phyloP scores from a whole-genome alignment of 202 grass and related monocot species.

The Alloteropsis angusta region DNA sequence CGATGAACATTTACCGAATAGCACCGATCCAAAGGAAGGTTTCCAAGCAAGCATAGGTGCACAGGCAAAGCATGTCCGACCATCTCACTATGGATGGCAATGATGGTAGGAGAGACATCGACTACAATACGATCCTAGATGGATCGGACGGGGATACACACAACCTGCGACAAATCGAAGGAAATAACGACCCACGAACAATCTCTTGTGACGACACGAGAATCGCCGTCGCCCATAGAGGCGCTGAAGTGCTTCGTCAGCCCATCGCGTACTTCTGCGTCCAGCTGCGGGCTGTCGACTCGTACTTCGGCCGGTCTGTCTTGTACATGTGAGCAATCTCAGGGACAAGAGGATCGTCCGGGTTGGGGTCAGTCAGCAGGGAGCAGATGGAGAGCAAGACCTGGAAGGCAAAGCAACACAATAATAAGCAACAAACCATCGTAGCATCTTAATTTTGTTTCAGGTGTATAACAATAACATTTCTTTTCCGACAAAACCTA shows the following conservation, averaged over 20 bases:
- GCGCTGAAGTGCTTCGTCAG: background rate
- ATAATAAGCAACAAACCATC: background rate
- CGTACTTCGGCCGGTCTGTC: constrained; percentile 58
- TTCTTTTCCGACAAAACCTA: background rate
- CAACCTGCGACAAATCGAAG: constrained; percentile 33
- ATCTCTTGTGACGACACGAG: constrained; percentile 13
- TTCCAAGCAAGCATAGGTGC: constrained; percentile 32
- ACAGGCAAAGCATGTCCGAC: constrained; percentile 26
- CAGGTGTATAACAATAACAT: background rate
- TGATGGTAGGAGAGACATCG: constrained; percentile 7
- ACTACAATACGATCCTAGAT: constrained; percentile 38
- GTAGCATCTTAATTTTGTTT: background rate
- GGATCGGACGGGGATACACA: constrained; percentile 43
- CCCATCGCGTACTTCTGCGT: constrained; percentile 91
- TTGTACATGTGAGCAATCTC: constrained; percentile 92
- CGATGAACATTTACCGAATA: constrained; percentile 30
- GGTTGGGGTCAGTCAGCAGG: constrained; percentile 74
- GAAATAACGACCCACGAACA: constrained; percentile 31
- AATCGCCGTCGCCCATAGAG: background rate
- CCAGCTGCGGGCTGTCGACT: constrained; percentile 76
- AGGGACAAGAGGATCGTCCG: constrained; percentile 71
- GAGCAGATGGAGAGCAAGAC: constrained; percentile 83
- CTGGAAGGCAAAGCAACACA: constrained; percentile 16
- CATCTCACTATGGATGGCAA: constrained; percentile 30
- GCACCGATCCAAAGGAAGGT: constrained; percentile 10